Evolutionary conservation across 75 land plant species (phyloP).

Genomic region (Isoetes taiwanensis): DNA sequence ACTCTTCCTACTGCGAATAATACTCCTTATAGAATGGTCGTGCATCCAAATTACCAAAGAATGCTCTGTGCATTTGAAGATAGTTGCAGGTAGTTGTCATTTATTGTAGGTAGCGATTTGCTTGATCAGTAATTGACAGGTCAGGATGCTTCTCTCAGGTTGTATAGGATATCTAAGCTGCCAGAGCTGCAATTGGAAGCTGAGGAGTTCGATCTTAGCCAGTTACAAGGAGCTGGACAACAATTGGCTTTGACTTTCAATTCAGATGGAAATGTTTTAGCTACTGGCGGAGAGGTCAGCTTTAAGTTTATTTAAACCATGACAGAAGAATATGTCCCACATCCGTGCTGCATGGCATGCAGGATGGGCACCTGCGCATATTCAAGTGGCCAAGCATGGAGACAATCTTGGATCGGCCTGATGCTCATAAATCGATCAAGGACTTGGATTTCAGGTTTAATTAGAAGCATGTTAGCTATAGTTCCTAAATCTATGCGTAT

Average conservation of each 20-base stretch:
- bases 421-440: conserved; percentile 60
- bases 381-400: conserved; percentile 76
- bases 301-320: not conserved
- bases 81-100: conserved; percentile 54
- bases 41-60: conserved; percentile 75
- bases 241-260: conserved; percentile 65
- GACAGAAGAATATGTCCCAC: no score
- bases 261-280: conserved; percentile 58
- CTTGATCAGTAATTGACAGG: not conserved
- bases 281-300: conserved; percentile 74
- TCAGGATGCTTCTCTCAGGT: not conserved
- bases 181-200: conserved; percentile 33
- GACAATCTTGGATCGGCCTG: conserved; percentile 38
- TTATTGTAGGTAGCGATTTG: not conserved
- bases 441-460: conserved; percentile 94
- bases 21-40: conserved; percentile 62
- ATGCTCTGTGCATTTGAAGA: conserved; percentile 46
- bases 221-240: conserved; percentile 54
- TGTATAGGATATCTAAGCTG: conserved; percentile 19
- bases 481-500: no score
- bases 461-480: no score
- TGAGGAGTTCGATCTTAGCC: conserved; percentile 31
- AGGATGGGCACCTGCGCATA: conserved; percentile 89
- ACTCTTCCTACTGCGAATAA: conserved; percentile 29
- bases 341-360: not conserved